Conservation (phyloP, 495 filamentous ascomycete genomes). For the Darksidea phi region DNA sequence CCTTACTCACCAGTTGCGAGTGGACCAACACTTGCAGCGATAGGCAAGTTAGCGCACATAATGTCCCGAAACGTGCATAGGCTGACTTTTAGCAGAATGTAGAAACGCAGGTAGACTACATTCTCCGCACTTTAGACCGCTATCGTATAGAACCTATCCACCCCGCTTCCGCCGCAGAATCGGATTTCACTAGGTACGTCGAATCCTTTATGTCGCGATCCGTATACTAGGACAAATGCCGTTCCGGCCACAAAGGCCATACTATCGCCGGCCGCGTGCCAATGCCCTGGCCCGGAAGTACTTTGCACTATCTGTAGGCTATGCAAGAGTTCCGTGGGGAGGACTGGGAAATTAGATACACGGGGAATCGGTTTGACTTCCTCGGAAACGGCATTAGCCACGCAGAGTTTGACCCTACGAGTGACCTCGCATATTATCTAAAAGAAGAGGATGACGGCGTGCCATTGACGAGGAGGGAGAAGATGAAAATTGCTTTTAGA, state of each 20-base stretch:
- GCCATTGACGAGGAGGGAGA: neutral
- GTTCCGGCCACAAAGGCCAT: neutral
- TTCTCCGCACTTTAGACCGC: neutral
- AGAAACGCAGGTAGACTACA: conserved; percentile 11
- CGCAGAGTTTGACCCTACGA: neutral
- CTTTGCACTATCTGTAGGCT: conserved; percentile 1
- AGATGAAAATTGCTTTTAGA: too few relatives aligned
- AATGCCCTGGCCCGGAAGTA: conserved; percentile 9
- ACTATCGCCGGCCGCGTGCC: neutral
- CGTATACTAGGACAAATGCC: neutral
- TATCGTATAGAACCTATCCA: neutral
- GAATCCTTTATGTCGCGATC: neutral
- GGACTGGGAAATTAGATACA: conserved; percentile 1
- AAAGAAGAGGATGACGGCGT: neutral
- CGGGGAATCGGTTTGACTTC: conserved; percentile 1
- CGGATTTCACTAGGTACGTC: neutral
- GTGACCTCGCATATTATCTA: conserved; percentile 10
- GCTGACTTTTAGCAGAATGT: neutral
- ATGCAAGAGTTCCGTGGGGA: neutral
- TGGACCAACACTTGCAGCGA: neutral
- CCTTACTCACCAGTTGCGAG: neutral
- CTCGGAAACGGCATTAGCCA: conserved; percentile 9
- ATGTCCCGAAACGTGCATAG: neutral
- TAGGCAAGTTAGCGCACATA: neutral
- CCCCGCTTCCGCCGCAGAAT: neutral